A percentile compares a stretch with the other conserved stretches of the same genome.
Evolutionary conservation across 2,329 filamentous ascomycete genomes (phyloP).

Genomic region (Talaromyces albobiverticillius): DNA sequence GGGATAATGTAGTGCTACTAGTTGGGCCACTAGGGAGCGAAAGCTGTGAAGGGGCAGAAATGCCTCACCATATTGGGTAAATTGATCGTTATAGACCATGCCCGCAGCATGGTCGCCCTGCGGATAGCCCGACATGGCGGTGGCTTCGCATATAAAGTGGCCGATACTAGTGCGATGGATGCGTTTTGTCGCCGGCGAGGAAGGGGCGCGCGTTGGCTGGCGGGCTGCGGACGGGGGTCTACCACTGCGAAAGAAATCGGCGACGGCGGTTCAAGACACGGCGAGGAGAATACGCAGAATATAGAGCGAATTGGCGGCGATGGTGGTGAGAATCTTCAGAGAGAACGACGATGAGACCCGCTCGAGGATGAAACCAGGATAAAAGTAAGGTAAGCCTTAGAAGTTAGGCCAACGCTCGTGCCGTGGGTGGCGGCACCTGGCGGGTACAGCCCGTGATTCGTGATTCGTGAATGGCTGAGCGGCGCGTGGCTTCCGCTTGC

Average conservation of each 20-base stretch:
- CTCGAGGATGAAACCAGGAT: background rate
- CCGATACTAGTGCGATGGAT: background rate
- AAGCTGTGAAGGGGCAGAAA: background rate
- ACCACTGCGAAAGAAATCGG: too few relatives aligned
- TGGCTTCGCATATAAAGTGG: background rate
- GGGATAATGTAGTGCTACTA: background rate
- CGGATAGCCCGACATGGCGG: slow-evolving; percentile 8
- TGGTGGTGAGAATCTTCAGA: too few relatives aligned
- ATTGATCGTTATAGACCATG: slow-evolving; percentile 4
- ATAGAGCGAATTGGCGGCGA: too few relatives aligned
- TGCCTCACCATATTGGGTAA: slow-evolving; percentile 4
- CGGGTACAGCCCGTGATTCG: slow-evolving; percentile 4
- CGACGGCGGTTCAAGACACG: too few relatives aligned
- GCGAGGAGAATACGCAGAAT: too few relatives aligned
- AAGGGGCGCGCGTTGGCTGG: too few relatives aligned
- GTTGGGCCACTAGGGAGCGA: background rate
- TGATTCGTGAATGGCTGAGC: background rate
- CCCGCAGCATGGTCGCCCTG: background rate
- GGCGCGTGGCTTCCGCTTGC: too few relatives aligned
- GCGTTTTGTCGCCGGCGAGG: too few relatives aligned
- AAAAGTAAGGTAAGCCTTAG: background rate
- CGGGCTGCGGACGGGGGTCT: too few relatives aligned
- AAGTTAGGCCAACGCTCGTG: too few relatives aligned
- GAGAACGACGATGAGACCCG: too few relatives aligned
- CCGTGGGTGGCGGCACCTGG: background rate